phyloP scores from a whole-genome alignment of 345 rosid genomes.

The Eucalyptus melliodora region DNA sequence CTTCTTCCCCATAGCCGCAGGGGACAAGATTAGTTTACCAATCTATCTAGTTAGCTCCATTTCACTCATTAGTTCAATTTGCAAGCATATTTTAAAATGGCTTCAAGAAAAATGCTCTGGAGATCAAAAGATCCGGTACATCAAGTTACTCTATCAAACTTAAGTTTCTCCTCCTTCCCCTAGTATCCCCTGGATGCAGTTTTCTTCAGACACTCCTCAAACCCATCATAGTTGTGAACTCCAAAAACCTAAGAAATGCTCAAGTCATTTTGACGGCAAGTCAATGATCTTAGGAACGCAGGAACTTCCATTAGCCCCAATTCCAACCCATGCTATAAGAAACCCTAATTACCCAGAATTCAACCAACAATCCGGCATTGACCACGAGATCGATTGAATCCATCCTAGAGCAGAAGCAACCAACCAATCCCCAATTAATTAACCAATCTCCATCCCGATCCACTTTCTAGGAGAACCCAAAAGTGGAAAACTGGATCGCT shows the following conservation, averaged over 20 bases:
- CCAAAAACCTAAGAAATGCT: not conserved
- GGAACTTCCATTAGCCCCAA: not conserved
- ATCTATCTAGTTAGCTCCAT: not conserved
- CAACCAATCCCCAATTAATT: not conserved
- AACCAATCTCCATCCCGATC: not conserved
- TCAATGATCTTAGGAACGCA: not conserved
- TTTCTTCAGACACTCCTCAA: not conserved
- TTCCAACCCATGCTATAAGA: not conserved
- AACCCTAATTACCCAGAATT: constrained; percentile 1
- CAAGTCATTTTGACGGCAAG: not conserved
- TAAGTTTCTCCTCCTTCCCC: not conserved
- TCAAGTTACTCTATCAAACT: not conserved
- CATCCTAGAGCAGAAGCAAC: not conserved
- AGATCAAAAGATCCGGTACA: not conserved
- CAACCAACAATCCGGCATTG: not conserved
- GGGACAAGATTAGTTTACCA: not conserved
- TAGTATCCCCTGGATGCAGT: not conserved
- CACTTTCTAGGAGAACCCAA: not conserved
- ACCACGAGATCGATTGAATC: not conserved
- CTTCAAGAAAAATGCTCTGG: not conserved
- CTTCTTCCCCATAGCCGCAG: not conserved
- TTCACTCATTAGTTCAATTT: not conserved
- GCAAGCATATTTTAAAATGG: not conserved
- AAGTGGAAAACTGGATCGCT: not conserved
- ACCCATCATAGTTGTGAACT: not conserved